Conservation (phyloP, 495 filamentous ascomycete species). For the Zalerion maritima region DNA sequence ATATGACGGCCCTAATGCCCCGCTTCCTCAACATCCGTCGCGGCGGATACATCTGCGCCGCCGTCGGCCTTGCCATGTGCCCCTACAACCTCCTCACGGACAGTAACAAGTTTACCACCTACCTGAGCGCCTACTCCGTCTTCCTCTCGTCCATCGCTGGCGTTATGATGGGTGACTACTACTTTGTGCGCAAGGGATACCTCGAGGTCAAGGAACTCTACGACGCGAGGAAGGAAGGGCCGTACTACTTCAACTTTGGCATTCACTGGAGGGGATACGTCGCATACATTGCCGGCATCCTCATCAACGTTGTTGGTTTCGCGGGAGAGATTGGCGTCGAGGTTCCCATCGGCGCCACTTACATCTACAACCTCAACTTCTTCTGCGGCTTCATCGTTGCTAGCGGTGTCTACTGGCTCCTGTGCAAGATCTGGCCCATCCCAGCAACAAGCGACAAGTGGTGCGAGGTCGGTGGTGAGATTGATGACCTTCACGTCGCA, state of each 20-base stretch:
- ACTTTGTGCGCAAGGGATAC: slow-evolving; percentile 72
- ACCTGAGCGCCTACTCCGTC: slow-evolving; percentile 88
- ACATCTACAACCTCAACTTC: slow-evolving; percentile 85
- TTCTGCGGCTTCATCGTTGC: slow-evolving; percentile 73
- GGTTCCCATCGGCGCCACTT: slow-evolving; percentile 62
- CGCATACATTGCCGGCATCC: slow-evolving; percentile 72
- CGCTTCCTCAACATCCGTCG: slow-evolving; percentile 79
- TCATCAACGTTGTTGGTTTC: slow-evolving; percentile 90
- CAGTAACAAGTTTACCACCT: slow-evolving; percentile 87
- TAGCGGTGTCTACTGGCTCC: slow-evolving; percentile 45
- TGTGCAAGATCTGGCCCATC: slow-evolving; percentile 57
- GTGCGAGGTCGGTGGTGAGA: slow-evolving; percentile 67
- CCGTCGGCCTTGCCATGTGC: slow-evolving; percentile 74
- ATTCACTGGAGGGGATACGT: slow-evolving; percentile 73
- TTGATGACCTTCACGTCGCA: slow-evolving; percentile 34
- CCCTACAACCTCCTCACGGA: slow-evolving; percentile 70
- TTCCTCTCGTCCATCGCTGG: slow-evolving; percentile 89
- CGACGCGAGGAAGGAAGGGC: slow-evolving; percentile 45
- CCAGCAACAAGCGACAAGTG: slow-evolving; percentile 60
- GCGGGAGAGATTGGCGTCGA: slow-evolving; percentile 59
- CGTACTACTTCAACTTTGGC: slow-evolving; percentile 62
- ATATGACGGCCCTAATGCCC: slow-evolving; percentile 81
- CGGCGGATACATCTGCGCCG: slow-evolving; percentile 78
- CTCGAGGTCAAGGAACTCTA: slow-evolving; percentile 69
- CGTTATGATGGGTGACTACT: slow-evolving; percentile 84